phyloP scores from a whole-genome alignment of 1,284 basidiomycete species.

The Pisolithus thermaeus region DNA sequence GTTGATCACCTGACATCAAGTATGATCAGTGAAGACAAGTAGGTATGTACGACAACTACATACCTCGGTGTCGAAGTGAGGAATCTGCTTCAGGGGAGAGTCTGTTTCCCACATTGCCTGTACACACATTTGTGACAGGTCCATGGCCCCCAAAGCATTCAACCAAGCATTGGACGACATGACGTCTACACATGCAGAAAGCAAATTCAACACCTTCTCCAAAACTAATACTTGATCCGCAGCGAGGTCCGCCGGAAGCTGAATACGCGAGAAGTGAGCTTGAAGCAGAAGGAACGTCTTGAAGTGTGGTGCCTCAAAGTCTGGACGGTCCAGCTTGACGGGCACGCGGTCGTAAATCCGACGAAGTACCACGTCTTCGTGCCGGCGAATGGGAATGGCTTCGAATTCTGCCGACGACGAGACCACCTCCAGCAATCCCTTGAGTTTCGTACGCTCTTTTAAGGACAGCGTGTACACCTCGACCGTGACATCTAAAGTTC shows the following conservation, averaged over 20 bases:
- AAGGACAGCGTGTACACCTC: constrained; percentile 96
- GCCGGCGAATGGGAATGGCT: constrained; percentile 87
- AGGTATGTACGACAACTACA: background rate
- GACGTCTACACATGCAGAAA: constrained; percentile 94
- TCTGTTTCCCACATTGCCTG: constrained; percentile 98
- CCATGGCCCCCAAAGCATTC: constrained; percentile 95
- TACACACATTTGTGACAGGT: constrained; percentile 98
- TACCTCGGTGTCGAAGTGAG: constrained; percentile 88
- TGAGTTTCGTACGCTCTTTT: constrained; percentile 96
- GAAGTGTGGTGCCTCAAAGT: constrained; percentile 95
- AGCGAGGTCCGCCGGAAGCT: constrained; percentile 88
- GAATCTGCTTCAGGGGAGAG: constrained; percentile 90
- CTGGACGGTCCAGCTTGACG: constrained; percentile 81
- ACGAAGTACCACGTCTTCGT: constrained; percentile 77
- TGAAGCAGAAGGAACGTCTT: constrained; percentile 97
- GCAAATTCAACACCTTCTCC: constrained; percentile 84
- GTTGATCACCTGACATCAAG: constrained; percentile 58
- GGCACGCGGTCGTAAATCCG: constrained; percentile 97
- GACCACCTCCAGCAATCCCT: constrained; percentile 94
- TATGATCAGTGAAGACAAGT: constrained; percentile 7
- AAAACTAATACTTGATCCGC: constrained; percentile 87
- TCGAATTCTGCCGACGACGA: constrained; percentile 97
- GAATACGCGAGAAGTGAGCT: constrained; percentile 92
- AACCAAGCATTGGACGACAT: constrained; percentile 96
- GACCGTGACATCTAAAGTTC: constrained; percentile 77